Conservation (phyloP, 2,329 filamentous ascomycete species). For the Colletotrichum camelliae region DNA sequence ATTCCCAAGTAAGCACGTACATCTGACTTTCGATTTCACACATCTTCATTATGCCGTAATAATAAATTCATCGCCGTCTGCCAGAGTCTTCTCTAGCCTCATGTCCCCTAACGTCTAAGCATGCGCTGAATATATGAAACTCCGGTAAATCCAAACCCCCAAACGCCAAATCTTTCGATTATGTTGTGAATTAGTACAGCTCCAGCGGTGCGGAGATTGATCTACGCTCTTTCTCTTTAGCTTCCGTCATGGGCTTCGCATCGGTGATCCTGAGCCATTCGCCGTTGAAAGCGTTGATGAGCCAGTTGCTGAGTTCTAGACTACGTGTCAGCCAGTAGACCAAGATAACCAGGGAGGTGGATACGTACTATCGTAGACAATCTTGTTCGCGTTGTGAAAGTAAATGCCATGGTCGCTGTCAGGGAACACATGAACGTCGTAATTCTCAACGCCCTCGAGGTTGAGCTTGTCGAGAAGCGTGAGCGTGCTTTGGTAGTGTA, state of each 20-base stretch:
- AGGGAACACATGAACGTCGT: conserved; percentile 95
- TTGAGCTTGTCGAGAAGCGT: conserved; percentile 87
- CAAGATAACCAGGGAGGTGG: background rate
- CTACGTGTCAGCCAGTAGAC: background rate
- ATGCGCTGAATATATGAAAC: background rate
- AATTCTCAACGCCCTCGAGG: conserved; percentile 82
- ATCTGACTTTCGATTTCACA: no score
- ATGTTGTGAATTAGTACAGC: background rate
- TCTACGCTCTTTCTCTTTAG: conserved; percentile 17
- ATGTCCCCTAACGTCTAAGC: accelerated
- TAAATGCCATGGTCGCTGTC: conserved; percentile 95
- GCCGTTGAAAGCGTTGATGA: conserved; percentile 96
- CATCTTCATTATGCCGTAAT: no score
- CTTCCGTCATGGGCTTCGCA: conserved; percentile 49
- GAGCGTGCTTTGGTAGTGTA: conserved; percentile 94
- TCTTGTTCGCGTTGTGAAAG: conserved; percentile 89
- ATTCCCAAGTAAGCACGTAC: no score
- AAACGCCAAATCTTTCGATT: background rate
- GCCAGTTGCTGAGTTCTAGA: conserved; percentile 82
- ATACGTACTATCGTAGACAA: conserved; percentile 88
- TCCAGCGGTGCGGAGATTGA: background rate
- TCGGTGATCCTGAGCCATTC: conserved; percentile 76
- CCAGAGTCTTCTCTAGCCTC: background rate
- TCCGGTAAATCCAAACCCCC: background rate
- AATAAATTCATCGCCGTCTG: background rate